Base-by-base conservation (phyloP, 2,329 filamentous ascomycete genomes). In the Ilyonectria sp. region DNA sequence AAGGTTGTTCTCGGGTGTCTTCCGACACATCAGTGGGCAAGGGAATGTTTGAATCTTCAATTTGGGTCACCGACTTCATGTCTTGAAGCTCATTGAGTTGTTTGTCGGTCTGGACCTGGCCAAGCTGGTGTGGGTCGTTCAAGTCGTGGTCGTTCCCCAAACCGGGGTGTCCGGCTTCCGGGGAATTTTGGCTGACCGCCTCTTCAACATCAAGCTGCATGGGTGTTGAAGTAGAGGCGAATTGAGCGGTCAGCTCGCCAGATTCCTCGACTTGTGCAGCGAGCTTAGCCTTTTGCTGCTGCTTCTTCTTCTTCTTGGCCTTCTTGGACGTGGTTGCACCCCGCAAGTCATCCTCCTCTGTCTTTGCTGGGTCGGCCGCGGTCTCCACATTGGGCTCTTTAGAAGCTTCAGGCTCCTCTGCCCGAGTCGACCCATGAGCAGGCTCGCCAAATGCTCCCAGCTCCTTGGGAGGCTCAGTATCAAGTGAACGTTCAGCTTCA, bases 151-250 rank as follows among this genome's bases (percentile, higher is more conserved):
- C 43, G 19, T 33, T 44, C 29, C 19, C 53, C 11, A 57, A 49
- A 15, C 47, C 35, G 61, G 26, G 53, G 31, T 54, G 55, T 53
- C 60, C 60, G 55, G 55, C 67, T 52, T 69, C 59, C 52, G 55
- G 17, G 44, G 55, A 19, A 23, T 37, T 54, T 47, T 17, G 23
- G 55, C 49, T 63, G 63, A 67, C 63, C 43, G 55, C 63, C 33
- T 66, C 67, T 66, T 69, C 49, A n/a, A 15, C 37, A 40, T 56
- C 26, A 15, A 33, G 23, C 50, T 59, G 63, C 59, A 65, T 37
- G 46, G 58, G 58, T 49, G 31, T 17, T 54, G 40, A 29, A 23
- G 62, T n/a, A 52, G 29, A 40, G 35, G 44, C 54, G 43, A 54
- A 33, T 40, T 46, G 52, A 29, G 52, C 47, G 46, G 49, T 46